Conservation (phyloP, 495 filamentous ascomycete genomes). For the Penicillium desertorum region DNA sequence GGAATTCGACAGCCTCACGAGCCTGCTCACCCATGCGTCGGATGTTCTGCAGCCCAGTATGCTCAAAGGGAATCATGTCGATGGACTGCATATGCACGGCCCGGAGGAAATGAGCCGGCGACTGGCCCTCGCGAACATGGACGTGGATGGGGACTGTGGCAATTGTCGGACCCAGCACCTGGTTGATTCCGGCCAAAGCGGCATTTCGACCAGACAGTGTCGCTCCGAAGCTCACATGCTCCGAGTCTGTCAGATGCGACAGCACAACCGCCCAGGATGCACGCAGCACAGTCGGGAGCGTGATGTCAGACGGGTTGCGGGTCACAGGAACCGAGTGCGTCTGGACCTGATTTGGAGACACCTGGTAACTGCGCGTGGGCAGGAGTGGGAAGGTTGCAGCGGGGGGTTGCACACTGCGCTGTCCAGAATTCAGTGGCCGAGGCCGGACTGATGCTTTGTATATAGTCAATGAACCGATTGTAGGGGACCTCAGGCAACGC, state of each 20-base stretch:
- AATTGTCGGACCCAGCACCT: slow-evolving; percentile 40
- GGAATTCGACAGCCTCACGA: background rate
- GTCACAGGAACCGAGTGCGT: too few species aligned
- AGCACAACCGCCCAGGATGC: slow-evolving; percentile 40
- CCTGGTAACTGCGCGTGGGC: too few species aligned
- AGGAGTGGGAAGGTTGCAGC: too few species aligned
- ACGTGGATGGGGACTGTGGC: slow-evolving; percentile 52
- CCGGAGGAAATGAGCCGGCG: slow-evolving; percentile 37
- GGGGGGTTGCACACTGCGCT: background rate
- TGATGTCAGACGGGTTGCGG: slow-evolving; percentile 8
- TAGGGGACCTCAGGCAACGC: slow-evolving; percentile 20
- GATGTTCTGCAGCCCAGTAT: slow-evolving; percentile 52
- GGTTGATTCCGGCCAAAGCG: slow-evolving; percentile 27
- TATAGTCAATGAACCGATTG: slow-evolving; percentile 2
- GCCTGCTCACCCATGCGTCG: slow-evolving; percentile 33
- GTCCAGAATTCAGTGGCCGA: background rate
- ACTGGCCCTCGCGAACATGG: slow-evolving; percentile 18
- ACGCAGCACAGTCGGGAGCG: slow-evolving; percentile 29
- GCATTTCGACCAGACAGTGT: slow-evolving; percentile 37
- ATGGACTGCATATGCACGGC: slow-evolving; percentile 35
- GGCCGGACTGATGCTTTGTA: background rate
- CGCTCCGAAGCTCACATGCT: slow-evolving; percentile 36
- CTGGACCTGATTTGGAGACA: too few species aligned
- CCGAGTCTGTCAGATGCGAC: slow-evolving; percentile 24
- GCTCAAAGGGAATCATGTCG: slow-evolving; percentile 42